These are phyloP conservation scores for Escallonia herrerae DNA, from an alignment of 129 eudicot genomes.

Conservation along the genomic window DNA sequence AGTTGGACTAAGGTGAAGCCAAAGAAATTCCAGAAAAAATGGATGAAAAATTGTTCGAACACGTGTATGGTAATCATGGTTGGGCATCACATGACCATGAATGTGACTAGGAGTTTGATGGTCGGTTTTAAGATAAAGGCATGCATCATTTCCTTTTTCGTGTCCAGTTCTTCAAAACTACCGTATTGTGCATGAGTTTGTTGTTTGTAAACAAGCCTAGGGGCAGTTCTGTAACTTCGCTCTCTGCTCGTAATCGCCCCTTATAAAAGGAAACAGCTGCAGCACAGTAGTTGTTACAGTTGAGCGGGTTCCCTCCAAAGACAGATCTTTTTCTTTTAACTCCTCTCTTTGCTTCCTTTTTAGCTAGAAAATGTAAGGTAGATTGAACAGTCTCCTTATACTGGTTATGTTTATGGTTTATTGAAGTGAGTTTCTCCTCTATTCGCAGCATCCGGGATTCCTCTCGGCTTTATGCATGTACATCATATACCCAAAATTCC, in stretches of 20 bases:
- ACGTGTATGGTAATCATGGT: conserved; percentile 41
- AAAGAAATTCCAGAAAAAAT: neutral
- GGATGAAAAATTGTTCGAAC: conserved; percentile 18
- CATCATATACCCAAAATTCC: too few relatives aligned
- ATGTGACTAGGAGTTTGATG: conserved; percentile 3
- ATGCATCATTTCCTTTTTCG: neutral
- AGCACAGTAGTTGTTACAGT: conserved; percentile 4
- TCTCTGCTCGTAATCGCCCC: neutral
- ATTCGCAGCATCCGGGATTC: too few relatives aligned
- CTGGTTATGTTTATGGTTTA: too few relatives aligned
- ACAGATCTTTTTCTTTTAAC: conserved; percentile 11
- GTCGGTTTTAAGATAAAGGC: neutral
- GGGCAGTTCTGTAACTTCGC: conserved; percentile 23
- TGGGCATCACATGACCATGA: neutral
- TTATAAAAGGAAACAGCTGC: conserved; percentile 30
- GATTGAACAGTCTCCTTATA: too few relatives aligned
- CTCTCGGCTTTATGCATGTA: too few relatives aligned
- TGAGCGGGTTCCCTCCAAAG: conserved; percentile 22
- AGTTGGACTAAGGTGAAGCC: neutral
- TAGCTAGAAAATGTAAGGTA: neutral
- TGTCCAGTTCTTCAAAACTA: conserved; percentile 14
- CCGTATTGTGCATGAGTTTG: neutral
- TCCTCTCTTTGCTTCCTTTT: conserved; percentile 10
- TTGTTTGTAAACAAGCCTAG: neutral
- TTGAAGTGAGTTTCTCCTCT: too few relatives aligned